Conservation (phyloP, 2,329 filamentous ascomycete genomes). For the Xylariaceae sp. region DNA sequence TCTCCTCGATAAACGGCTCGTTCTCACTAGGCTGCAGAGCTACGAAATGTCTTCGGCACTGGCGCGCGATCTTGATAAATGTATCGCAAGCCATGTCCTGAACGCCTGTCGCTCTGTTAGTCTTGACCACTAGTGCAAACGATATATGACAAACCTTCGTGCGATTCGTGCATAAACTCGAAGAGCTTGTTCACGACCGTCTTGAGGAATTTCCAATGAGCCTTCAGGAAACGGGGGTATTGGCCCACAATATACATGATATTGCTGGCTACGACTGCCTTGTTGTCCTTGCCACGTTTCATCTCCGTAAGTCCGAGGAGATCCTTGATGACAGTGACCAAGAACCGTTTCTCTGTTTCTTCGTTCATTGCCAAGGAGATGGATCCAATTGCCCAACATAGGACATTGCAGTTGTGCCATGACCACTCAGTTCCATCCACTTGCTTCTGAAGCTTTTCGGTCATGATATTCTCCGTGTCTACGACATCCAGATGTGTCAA, state of each 20-base stretch:
- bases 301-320: conserved; percentile 95
- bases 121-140: neutral
- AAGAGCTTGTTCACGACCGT: conserved; percentile 99
- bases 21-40: conserved; percentile 91
- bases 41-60: conserved; percentile 97
- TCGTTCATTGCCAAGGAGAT: conserved; percentile 99
- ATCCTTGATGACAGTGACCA: conserved; percentile 99
- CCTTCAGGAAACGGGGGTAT: conserved; percentile 97
- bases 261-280: conserved; percentile 97
- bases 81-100: conserved; percentile 99
- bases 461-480: conserved; percentile 99
- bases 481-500: conserved; percentile 96
- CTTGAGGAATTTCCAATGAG: conserved; percentile 99
- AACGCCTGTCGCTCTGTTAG: conserved; percentile 66
- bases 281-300: conserved; percentile 99
- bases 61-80: conserved; percentile 99
- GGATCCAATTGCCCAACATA: conserved; percentile 99
- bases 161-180: conserved; percentile 99
- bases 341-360: conserved; percentile 97
- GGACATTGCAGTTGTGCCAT: conserved; percentile 99
- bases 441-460: conserved; percentile 93
- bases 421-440: conserved; percentile 98
- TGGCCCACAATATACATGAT: conserved; percentile 99
- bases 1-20: conserved; percentile 98
- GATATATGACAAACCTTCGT: conserved; percentile 73